phyloP scores from a whole-genome alignment of 768 basidiomycete genomes.

The Lactarius tabidus region DNA sequence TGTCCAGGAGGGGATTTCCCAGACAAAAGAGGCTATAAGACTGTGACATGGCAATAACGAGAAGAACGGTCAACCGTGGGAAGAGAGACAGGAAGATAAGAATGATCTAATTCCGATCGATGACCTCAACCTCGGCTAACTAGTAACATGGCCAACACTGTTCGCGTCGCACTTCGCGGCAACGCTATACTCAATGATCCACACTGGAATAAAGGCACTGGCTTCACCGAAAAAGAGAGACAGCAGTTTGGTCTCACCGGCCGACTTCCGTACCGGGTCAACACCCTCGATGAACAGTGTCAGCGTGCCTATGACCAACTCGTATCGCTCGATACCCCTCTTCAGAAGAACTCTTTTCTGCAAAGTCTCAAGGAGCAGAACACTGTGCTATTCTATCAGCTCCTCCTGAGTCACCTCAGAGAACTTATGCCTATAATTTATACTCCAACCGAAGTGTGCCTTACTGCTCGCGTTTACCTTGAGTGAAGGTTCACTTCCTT shows the following conservation, averaged over 20 bases:
- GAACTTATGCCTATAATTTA: slow-evolving; percentile 68
- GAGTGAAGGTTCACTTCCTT: neutral
- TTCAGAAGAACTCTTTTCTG: slow-evolving; percentile 71
- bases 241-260: slow-evolving; percentile 57
- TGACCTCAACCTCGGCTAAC: neutral
- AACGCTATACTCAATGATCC: slow-evolving; percentile 60
- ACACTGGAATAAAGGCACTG: slow-evolving; percentile 77
- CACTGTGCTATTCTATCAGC: slow-evolving; percentile 73
- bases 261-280: slow-evolving; percentile 36
- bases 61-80: neutral
- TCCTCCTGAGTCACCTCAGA: slow-evolving; percentile 43
- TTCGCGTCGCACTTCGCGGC: slow-evolving; percentile 55
- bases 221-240: slow-evolving; percentile 65
- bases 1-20: slow-evolving; percentile 95
- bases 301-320: slow-evolving; percentile 69
- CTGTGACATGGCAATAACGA: slow-evolving; percentile 11
- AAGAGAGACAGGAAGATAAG: slow-evolving; percentile 1
- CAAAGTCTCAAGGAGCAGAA: slow-evolving; percentile 78
- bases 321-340: slow-evolving; percentile 33
- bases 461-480: neutral
- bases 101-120: neutral
- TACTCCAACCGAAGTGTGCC: slow-evolving; percentile 68
- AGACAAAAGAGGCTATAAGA: slow-evolving; percentile 77
- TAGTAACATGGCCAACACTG: neutral
- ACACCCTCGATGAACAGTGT: slow-evolving; percentile 70